Percentiles rank a stretch among this genome's conserved stretches.
Conservation (phyloP, 176 grass and related monocot genomes). For the Ananas comosus region DNA sequence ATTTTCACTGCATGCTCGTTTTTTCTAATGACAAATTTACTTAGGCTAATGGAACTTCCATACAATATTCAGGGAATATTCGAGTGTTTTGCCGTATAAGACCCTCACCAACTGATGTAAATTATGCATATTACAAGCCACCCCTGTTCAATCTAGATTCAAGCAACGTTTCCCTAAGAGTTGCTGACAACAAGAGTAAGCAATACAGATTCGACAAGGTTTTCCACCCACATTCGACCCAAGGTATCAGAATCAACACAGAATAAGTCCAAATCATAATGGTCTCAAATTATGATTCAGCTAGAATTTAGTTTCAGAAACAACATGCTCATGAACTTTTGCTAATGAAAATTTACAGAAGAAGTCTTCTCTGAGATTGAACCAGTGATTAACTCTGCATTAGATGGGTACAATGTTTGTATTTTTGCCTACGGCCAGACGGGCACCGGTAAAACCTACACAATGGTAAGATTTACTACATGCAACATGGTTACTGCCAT, state of each 20-base stretch:
- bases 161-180: constrained; percentile 54
- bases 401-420: constrained; percentile 94
- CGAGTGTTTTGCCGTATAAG: constrained; percentile 80
- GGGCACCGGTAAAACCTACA: constrained; percentile 95
- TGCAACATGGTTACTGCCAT: constrained; percentile 1
- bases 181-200: constrained; percentile 69
- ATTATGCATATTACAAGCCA: constrained; percentile 18
- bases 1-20: background rate
- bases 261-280: background rate
- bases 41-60: background rate
- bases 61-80: constrained; percentile 54
- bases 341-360: constrained; percentile 35
- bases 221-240: constrained; percentile 60
- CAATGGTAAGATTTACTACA: constrained; percentile 64
- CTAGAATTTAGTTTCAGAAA: constrained; percentile 10
- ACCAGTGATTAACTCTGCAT: constrained; percentile 84
- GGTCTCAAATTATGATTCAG: constrained; percentile 1
- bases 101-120: constrained; percentile 57
- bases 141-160: constrained; percentile 49
- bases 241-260: constrained; percentile 51
- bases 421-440: constrained; percentile 98
- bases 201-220: constrained; percentile 98
- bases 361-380: constrained; percentile 88
- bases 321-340: constrained; percentile 18
- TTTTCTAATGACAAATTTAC: background rate